phyloP scores from a whole-genome alignment of 2,329 filamentous ascomycete genomes.

The Coniosporium tulheliwenetii region DNA sequence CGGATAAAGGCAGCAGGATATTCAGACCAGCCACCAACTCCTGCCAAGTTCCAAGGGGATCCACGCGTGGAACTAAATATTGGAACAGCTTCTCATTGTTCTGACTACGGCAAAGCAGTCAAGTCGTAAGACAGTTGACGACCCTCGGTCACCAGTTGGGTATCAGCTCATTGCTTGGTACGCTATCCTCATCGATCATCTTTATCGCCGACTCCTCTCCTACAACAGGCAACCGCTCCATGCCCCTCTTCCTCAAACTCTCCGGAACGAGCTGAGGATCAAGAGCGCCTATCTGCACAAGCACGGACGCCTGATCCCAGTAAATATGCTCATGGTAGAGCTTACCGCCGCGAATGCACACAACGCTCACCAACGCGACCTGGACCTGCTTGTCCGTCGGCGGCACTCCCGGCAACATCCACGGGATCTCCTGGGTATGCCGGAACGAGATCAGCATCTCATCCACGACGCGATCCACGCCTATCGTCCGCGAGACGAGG shows the following conservation, averaged over 20 bases:
- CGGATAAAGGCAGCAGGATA: slow-evolving; percentile 27
- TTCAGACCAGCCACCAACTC: neutral
- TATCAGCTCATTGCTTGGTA: slow-evolving; percentile 24
- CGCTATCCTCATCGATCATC: slow-evolving; percentile 22
- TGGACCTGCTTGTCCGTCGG: slow-evolving; percentile 40
- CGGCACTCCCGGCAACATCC: slow-evolving; percentile 41
- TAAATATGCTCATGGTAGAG: slow-evolving; percentile 41
- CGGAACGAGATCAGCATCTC: slow-evolving; percentile 41
- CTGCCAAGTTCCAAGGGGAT: neutral
- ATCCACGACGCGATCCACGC: slow-evolving; percentile 41
- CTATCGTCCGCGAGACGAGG: slow-evolving; percentile 39
- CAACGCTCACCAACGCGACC: slow-evolving; percentile 39
- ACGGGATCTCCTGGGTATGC: slow-evolving; percentile 40
- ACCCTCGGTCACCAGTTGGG: slow-evolving; percentile 12
- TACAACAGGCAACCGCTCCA: slow-evolving; percentile 23
- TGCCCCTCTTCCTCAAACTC: slow-evolving; percentile 21
- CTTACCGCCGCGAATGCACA: slow-evolving; percentile 35
- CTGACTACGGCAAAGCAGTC: neutral
- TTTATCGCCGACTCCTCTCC: slow-evolving; percentile 25
- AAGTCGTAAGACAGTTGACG: slow-evolving; percentile 7
- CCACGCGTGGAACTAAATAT: neutral
- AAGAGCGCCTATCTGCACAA: slow-evolving; percentile 39
- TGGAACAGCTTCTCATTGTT: neutral
- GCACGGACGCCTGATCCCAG: slow-evolving; percentile 43
- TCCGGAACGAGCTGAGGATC: slow-evolving; percentile 37